A percentile compares a stretch with the other conserved stretches of the same genome.
phyloP scores from a whole-genome alignment of 2,329 filamentous ascomycete genomes.

The Fusarium chaquense region DNA sequence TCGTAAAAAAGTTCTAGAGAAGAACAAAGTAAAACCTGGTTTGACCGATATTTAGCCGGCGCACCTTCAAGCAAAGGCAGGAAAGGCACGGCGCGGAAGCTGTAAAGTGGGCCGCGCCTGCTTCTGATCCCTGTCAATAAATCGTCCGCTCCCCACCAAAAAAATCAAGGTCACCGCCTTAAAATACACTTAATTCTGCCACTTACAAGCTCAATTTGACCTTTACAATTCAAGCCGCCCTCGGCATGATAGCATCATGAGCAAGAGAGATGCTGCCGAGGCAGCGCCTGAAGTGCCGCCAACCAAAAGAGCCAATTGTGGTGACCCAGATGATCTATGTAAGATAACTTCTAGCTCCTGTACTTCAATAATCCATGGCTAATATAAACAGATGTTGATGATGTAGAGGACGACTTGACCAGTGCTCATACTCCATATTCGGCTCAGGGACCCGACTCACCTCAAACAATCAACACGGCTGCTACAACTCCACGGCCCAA shows the following conservation, averaged over 20 bases:
- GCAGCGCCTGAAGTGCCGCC: constrained; percentile 43
- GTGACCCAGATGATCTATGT: constrained; percentile 42
- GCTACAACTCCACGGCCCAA: constrained; percentile 61
- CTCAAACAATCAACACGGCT: constrained; percentile 48
- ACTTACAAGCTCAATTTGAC: constrained; percentile 20
- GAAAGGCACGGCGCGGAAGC: constrained; percentile 2
- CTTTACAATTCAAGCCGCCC: constrained; percentile 17
- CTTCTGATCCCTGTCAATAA: constrained; percentile 22
- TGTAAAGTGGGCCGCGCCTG: constrained; percentile 5
- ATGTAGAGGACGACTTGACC: constrained; percentile 52
- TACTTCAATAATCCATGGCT: constrained; percentile 7
- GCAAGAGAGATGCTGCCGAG: constrained; percentile 50
- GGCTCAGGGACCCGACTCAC: constrained; percentile 49
- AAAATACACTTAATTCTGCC: constrained; percentile 53
- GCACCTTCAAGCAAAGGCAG: constrained; percentile 5
- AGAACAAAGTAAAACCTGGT: constrained; percentile 43
- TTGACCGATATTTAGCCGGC: constrained; percentile 52
- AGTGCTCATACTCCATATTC: constrained; percentile 52
- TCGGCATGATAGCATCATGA: constrained; percentile 49
- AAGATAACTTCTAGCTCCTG: background rate
- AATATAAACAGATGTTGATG: constrained; percentile 47
- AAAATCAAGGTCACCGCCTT: constrained; percentile 52
- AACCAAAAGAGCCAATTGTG: constrained; percentile 46
- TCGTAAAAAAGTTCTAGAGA: constrained; percentile 50
- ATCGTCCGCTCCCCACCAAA: constrained; percentile 45